These are phyloP conservation scores for Cercospora zeae-maydis DNA, from an alignment of 2,329 filamentous ascomycete species.

Conservation along the genomic window DNA sequence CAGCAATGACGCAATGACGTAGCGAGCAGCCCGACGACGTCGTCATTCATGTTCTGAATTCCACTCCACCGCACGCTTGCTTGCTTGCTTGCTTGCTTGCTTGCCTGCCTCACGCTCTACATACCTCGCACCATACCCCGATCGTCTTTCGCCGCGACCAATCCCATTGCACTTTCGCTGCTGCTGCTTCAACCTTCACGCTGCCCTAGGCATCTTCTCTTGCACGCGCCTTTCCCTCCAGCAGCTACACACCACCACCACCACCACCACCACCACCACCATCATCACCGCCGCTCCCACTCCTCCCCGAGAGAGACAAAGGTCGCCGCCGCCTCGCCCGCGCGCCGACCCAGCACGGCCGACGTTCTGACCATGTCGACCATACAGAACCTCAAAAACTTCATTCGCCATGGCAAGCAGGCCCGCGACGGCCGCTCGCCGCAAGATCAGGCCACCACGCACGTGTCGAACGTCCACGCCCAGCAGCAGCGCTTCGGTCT, in stretches of 20 bases:
- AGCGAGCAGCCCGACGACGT: too few species aligned
- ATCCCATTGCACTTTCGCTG: background rate
- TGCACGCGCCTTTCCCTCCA: background rate
- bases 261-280: background rate
- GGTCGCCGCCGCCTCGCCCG: background rate
- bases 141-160: background rate
- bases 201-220: background rate
- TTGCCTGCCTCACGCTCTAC: background rate
- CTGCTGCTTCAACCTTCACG: background rate
- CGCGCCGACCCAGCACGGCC: background rate
- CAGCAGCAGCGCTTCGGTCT: conserved; percentile 55
- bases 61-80: background rate
- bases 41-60: background rate
- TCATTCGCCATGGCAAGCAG: conserved; percentile 97
- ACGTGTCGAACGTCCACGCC: conserved; percentile 62
- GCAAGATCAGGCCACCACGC: conserved; percentile 60
- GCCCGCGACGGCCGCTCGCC: conserved; percentile 64
- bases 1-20: too few species aligned
- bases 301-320: background rate
- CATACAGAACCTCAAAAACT: conserved; percentile 96
- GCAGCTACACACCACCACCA: background rate
- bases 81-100: too few species aligned
- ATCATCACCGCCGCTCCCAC: background rate
- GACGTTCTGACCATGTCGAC: conserved; percentile 53
- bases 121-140: background rate